Evolutionary conservation across 2,329 filamentous ascomycete species (phyloP).

Genomic region (Bipolaris victoriae): DNA sequence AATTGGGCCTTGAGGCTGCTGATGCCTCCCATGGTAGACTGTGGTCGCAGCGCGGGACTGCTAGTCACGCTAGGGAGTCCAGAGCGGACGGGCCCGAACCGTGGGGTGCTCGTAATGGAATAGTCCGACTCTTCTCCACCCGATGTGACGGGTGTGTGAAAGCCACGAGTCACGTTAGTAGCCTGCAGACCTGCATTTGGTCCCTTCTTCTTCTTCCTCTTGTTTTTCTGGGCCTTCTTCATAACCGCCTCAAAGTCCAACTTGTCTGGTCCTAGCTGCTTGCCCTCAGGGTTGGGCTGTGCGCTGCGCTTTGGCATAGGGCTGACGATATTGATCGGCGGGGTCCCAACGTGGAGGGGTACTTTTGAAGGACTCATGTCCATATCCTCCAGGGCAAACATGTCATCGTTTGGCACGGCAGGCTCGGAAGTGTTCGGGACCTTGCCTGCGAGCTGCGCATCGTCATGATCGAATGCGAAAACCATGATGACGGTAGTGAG

Average conservation of each 20-base stretch:
- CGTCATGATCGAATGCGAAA: conserved; percentile 46
- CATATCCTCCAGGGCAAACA: conserved; percentile 31
- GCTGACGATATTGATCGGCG: conserved; percentile 45
- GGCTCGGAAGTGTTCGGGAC: conserved; percentile 15
- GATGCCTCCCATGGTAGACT: conserved; percentile 69
- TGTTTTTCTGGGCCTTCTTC: conserved; percentile 49
- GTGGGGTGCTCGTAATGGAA: conserved; percentile 50
- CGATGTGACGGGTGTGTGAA: conserved; percentile 59
- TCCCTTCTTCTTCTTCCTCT: conserved; percentile 46
- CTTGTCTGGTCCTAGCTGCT: conserved; percentile 41
- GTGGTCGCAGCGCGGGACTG: conserved; percentile 59
- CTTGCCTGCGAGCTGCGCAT: conserved; percentile 32
- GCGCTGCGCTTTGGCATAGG: conserved; percentile 40
- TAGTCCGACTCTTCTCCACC: conserved; percentile 64
- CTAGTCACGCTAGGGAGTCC: conserved; percentile 59
- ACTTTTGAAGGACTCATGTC: conserved; percentile 31
- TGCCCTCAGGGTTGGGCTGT: conserved; percentile 28
- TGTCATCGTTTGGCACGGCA: conserved; percentile 21
- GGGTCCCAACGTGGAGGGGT: conserved; percentile 40
- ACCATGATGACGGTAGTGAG: conserved; percentile 34
- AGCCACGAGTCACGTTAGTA: conserved; percentile 53
- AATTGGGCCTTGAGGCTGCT: conserved; percentile 82
- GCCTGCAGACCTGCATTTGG: conserved; percentile 40
- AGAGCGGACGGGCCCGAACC: conserved; percentile 49
- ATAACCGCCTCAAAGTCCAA: conserved; percentile 48